A percentile compares a stretch with the other conserved stretches of the same genome.
Conservation (phyloP, 495 filamentous ascomycete species). For the Hypoxylon fragiforme region DNA sequence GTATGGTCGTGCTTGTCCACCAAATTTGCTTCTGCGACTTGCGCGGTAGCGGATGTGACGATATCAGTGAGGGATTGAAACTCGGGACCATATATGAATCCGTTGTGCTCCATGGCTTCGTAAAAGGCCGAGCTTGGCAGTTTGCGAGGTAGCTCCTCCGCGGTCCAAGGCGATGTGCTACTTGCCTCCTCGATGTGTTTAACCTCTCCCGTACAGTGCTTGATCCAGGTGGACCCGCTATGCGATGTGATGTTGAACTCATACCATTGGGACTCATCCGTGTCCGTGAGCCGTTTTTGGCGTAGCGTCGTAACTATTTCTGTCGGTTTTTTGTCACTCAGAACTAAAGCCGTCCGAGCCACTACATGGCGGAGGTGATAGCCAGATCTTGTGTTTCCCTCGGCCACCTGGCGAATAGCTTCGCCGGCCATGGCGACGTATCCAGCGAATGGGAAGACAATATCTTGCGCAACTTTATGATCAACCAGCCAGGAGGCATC, state of each 20-base stretch:
- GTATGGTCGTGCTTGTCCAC: constrained; percentile 18
- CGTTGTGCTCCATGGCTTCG: constrained; percentile 29
- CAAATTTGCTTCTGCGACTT: constrained; percentile 29
- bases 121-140: constrained; percentile 41
- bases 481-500: constrained; percentile 52
- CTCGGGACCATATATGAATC: constrained; percentile 49
- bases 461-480: constrained; percentile 42
- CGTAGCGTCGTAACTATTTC: constrained; percentile 51
- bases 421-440: constrained; percentile 53
- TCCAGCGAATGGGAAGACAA: constrained; percentile 52
- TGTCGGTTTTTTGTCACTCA: constrained; percentile 36
- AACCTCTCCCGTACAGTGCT: constrained; percentile 49
- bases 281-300: constrained; percentile 39
- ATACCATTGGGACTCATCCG: constrained; percentile 44
- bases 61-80: constrained; percentile 46
- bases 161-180: background rate
- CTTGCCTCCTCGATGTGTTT: constrained; percentile 13
- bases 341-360: constrained; percentile 41
- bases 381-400: constrained; percentile 15
- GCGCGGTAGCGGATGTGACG: constrained; percentile 25
- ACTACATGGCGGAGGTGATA: constrained; percentile 44
- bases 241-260: constrained; percentile 50
- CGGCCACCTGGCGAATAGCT: constrained; percentile 44
- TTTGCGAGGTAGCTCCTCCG: constrained; percentile 10
- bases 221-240: constrained; percentile 42